Evolutionary conservation across 345 rosid species (phyloP), one percentile per base, ranked within the genome.

Genomic region (Fremontodendron californicum): DNA sequence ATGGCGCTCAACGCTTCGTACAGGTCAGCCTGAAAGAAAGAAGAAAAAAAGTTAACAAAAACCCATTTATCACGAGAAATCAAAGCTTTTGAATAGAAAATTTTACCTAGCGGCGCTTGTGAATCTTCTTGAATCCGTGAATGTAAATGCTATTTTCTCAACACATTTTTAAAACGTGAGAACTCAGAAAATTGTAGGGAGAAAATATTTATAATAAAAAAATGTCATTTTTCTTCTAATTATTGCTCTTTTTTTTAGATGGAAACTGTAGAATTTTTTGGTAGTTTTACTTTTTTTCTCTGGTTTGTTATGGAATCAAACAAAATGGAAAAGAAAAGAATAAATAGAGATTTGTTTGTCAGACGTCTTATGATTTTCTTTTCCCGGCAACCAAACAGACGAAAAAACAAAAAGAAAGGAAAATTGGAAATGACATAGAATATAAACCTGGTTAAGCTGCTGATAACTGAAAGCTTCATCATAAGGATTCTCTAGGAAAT

Each of bases 1-100:
- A 77, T 77, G 65, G 78, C 58, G 75, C 81, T 81, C 72, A 81
- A 18, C n/a, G 71, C 72, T 35, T 77, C 75, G 48, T 43, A 67
- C 48, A 80, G 15, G 0, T 55, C 76, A 33, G n/a, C 12, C 79
- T 71, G 67, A 13, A 37, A 27, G 11, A 37, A 9, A 12, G 51
- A 29, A 29, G 4, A 40, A 4, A 21, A 48, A 21, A 48, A 11
- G 18, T 33, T 1, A 23, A 9, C 10, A 8, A 19, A 16, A 21
- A n/a, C 5, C 16, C 1, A 40, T 13, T 46, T 23, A 60, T 19
- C 45, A 23, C 25, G 23, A 13, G 0, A 1, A 3, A 33, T 33
- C 35, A 33, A 33, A 33, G 35, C 35, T 33, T 33, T 33, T 33
- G 3, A 33, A 33, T 3, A 3, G 3, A 33, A 33, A 3, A 1